Percentiles rank a stretch among this genome's conserved stretches.
Conservation (phyloP, 441 rosid species). For the Populus hybrid region DNA sequence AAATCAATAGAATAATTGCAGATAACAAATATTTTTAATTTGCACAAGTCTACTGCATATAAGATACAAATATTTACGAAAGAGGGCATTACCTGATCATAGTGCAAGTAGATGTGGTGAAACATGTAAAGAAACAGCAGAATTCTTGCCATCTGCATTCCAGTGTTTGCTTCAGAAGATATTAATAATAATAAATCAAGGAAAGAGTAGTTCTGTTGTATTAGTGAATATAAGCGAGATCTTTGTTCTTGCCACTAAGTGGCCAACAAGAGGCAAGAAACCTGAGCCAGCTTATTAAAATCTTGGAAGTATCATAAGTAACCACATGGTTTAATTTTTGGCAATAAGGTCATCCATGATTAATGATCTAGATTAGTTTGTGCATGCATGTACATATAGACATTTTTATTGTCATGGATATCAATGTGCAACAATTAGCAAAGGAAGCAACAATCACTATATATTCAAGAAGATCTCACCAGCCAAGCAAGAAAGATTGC, state of each 20-base stretch:
- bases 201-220: background rate
- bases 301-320: background rate
- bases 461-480: constrained; percentile 28
- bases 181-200: background rate
- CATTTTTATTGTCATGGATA: background rate
- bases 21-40: background rate
- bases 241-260: background rate
- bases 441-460: background rate
- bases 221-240: background rate
- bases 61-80: background rate
- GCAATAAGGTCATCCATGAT: background rate
- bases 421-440: background rate
- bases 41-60: background rate
- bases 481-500: constrained; percentile 56
- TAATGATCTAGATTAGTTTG: background rate
- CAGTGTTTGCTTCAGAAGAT: constrained; percentile 16
- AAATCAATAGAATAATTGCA: background rate
- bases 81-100: constrained; percentile 34
- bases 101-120: constrained; percentile 47
- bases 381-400: background rate
- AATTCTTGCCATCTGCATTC: constrained; percentile 44
- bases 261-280: background rate
- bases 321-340: background rate
- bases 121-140: constrained; percentile 45
- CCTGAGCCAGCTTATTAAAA: background rate